phyloP scores from a whole-genome alignment of 805 yeast genomes.

The Dipodascopsis tothii region DNA sequence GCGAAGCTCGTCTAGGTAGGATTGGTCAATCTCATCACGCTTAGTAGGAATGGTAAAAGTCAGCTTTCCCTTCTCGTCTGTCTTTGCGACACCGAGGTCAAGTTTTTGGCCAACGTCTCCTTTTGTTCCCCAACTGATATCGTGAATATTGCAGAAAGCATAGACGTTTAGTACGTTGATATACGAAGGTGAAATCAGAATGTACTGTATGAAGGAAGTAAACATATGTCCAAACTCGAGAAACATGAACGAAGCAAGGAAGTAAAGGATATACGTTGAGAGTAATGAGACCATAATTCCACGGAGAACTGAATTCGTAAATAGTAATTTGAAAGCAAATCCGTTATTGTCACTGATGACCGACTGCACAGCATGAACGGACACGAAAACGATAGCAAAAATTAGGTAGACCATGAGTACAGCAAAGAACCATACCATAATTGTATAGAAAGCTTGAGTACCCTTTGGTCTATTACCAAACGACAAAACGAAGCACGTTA shows the following conservation, averaged over 20 bases:
- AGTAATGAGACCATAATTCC: slow-evolving; percentile 79
- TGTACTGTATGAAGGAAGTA: slow-evolving; percentile 69
- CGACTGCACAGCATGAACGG: slow-evolving; percentile 60
- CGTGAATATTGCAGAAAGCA: slow-evolving; percentile 94
- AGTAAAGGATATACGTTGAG: slow-evolving; percentile 76
- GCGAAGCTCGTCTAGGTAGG: slow-evolving; percentile 59
- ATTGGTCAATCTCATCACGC: slow-evolving; percentile 63
- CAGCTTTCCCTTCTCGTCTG: slow-evolving; percentile 55
- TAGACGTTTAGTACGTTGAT: slow-evolving; percentile 86
- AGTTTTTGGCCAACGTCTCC: slow-evolving; percentile 59
- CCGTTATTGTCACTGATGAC: slow-evolving; percentile 33
- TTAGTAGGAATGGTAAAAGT: slow-evolving; percentile 63
- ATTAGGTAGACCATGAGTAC: slow-evolving; percentile 81
- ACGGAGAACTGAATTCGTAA: slow-evolving; percentile 66
- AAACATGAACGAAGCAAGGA: slow-evolving; percentile 68
- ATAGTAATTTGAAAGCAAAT: slow-evolving; percentile 39
- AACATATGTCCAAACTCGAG: slow-evolving; percentile 91
- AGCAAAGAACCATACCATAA: slow-evolving; percentile 74
- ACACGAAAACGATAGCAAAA: slow-evolving; percentile 77
- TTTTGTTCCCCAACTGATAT: slow-evolving; percentile 95
- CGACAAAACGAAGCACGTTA: slow-evolving; percentile 79
- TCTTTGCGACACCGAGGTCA: slow-evolving; percentile 79
- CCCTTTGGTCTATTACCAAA: slow-evolving; percentile 94
- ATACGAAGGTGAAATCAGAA: slow-evolving; percentile 79
- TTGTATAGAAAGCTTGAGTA: slow-evolving; percentile 66